These are phyloP conservation scores for Tetratostichococcus sp. DNA, from an alignment of 139 green algal species.

Conservation along the genomic window DNA sequence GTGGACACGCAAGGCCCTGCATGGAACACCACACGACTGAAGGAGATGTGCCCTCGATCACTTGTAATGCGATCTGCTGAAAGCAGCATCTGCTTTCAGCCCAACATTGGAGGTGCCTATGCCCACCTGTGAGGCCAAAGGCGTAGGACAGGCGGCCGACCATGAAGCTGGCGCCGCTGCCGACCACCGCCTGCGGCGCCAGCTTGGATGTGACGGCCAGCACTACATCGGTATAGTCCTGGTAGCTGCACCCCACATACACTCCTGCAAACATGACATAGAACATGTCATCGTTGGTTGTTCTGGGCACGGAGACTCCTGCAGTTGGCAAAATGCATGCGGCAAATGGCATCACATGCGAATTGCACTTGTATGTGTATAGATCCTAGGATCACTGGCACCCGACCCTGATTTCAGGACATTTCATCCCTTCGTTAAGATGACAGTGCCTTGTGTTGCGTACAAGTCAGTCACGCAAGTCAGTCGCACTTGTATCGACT, in stretches of 20 bases:
- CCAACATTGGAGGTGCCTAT: not conserved
- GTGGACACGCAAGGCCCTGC: constrained; percentile 26
- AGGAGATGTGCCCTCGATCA: constrained; percentile 25
- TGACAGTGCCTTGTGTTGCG: too few species aligned
- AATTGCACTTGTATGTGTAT: constrained; percentile 38
- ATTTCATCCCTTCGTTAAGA: too few species aligned
- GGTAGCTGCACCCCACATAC: constrained; percentile 49
- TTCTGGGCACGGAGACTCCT: constrained; percentile 16
- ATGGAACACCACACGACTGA: too few species aligned
- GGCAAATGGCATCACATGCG: too few species aligned
- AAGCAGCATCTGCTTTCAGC: too few species aligned
- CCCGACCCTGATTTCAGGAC: too few species aligned
- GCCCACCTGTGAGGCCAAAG: constrained; percentile 33
- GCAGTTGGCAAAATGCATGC: too few species aligned
- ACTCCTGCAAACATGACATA: constrained; percentile 10
- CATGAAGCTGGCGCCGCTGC: constrained; percentile 31
- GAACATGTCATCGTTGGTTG: not conserved
- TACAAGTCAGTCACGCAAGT: too few species aligned
- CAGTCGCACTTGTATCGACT: too few species aligned
- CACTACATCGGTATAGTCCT: constrained; percentile 33
- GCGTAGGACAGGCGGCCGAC: constrained; percentile 53
- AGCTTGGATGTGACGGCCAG: not conserved
- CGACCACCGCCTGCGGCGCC: constrained; percentile 22
- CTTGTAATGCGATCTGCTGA: too few species aligned
- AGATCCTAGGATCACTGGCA: constrained; percentile 12